Evolutionary conservation across 2,329 filamentous ascomycete genomes (phyloP).

Genomic region (Paecilomyces fulvus): DNA sequence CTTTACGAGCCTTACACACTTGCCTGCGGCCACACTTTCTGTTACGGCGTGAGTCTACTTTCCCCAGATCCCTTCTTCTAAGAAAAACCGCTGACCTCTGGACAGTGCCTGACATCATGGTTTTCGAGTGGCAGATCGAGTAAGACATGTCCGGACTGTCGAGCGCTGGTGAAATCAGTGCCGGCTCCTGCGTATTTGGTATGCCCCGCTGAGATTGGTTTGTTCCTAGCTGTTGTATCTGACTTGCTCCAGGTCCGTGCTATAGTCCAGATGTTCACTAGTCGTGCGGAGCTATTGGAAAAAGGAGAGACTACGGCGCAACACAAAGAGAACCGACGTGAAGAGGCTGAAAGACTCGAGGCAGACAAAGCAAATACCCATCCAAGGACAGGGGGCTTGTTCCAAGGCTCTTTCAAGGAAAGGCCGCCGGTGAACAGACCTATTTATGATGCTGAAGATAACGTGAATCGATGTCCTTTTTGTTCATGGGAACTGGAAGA

Average conservation of each 20-base stretch:
- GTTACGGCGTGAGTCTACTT: conserved; percentile 49
- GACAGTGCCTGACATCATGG: conserved; percentile 50
- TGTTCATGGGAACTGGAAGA: conserved; percentile 58
- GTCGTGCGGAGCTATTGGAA: conserved; percentile 52
- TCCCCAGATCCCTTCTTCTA: conserved; percentile 1
- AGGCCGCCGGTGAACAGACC: conserved; percentile 25
- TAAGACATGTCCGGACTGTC: conserved; percentile 63
- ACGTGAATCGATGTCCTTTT: conserved; percentile 52
- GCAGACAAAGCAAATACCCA: conserved; percentile 49
- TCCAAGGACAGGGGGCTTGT: conserved; percentile 47
- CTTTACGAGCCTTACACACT: conserved; percentile 64
- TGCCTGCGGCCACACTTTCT: conserved; percentile 62
- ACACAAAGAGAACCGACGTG: conserved; percentile 48
- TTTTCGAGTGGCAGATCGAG: conserved; percentile 46
- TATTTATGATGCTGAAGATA: conserved; percentile 50
- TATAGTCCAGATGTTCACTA: conserved; percentile 55
- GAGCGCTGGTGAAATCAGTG: conserved; percentile 48
- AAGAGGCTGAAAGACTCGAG: conserved; percentile 53
- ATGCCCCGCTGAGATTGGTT: conserved; percentile 14
- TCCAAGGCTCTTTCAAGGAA: conserved; percentile 51
- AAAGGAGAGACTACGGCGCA: conserved; percentile 55
- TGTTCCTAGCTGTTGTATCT: conserved; percentile 3
- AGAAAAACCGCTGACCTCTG: conserved; percentile 13
- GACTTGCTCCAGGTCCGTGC: conserved; percentile 46
- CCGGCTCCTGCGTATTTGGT: conserved; percentile 59